phyloP scores from a whole-genome alignment of 345 rosid species.

The Ceriops tagal region DNA sequence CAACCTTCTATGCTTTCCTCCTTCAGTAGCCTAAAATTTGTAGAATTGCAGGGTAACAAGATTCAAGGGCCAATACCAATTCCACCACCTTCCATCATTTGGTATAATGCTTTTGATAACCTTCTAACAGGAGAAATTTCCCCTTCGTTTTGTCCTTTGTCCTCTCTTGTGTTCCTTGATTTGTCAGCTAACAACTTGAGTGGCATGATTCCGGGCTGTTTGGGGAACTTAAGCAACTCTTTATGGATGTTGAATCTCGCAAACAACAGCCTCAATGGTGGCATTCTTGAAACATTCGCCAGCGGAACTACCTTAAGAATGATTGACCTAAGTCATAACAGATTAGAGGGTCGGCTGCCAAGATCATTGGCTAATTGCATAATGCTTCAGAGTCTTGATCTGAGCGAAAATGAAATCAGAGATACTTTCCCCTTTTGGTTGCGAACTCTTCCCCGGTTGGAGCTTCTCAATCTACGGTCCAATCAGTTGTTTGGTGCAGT shows the following conservation, averaged over 20 bases:
- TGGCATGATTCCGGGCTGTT: conserved; percentile 28
- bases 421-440: not conserved
- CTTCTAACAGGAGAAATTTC: conserved; percentile 15
- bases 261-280: not conserved
- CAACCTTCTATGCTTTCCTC: not conserved
- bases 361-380: not conserved
- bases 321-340: not conserved
- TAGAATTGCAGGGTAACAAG: conserved; percentile 9
- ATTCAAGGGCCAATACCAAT: conserved; percentile 19
- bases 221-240: conserved; percentile 8
- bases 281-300: not conserved
- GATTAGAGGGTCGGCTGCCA: conserved; percentile 1
- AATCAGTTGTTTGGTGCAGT: not conserved
- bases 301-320: not conserved
- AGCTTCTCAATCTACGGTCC: not conserved
- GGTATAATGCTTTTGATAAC: conserved; percentile 17
- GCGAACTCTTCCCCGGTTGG: not conserved
- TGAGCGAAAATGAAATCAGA: not conserved
- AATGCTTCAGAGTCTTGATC: conserved; percentile 2
- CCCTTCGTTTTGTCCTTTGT: conserved; percentile 1
- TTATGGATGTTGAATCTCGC: not conserved
- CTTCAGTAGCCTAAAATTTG: too few species aligned
- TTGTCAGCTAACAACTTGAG: conserved; percentile 20
- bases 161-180: not conserved
- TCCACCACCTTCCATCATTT: fast-evolving